Base-by-base conservation (phyloP, 495 filamentous ascomycete genomes). In the Xylaria curta region DNA sequence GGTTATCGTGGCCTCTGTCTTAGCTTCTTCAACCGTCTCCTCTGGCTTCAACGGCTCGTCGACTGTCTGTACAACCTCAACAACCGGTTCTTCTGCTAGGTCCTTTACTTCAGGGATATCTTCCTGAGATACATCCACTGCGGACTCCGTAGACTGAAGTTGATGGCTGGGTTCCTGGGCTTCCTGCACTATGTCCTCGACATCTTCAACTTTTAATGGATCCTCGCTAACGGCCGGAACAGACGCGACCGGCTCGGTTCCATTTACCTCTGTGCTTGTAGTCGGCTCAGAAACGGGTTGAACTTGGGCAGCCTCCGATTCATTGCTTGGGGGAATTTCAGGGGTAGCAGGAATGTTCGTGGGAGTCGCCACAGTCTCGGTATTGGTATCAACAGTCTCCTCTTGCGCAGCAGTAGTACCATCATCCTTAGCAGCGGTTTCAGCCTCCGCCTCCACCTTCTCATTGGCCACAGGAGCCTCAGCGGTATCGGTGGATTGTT, bases 151-250 rank as follows among this genome's bases (percentile, higher is more conserved):
- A 42, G 66, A 68, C 17, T 46, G 31, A 17, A 54, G 51, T 19
- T 60, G 53, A 59, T 59, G 51, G 24, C 33, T 68, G 21, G 66
- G 66, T 17, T 70, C 49, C 4, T 54, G 47, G 19, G 33, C 68
- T 65, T 72, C 75, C n/a, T 76, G 76, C 28, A 76, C 72, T 24
- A 73, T 49, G 17, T 74, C 74, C 51, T 79, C 74, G 44, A 76
- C 64, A 38, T 73, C 73, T 63, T 75, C 69, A 33, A 71, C 72
- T 47, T 76, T 72, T 6, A 68, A 54, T 21, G 73, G 56, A 61
- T 79, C 72, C 24, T 74, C 65, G 21, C 54, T 59, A 19, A 76
- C 64, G n/a, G 65, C 61, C 6, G 70, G 66, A 26, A 73, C 66
- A 10, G 63, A 51, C 7, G 31, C 58, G n/a, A n/a, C 65, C 24